Percentiles rank a stretch among this genome's conserved stretches.
Conservation (phyloP, 2,329 filamentous ascomycete species). For the Ceratocystis variospora region DNA sequence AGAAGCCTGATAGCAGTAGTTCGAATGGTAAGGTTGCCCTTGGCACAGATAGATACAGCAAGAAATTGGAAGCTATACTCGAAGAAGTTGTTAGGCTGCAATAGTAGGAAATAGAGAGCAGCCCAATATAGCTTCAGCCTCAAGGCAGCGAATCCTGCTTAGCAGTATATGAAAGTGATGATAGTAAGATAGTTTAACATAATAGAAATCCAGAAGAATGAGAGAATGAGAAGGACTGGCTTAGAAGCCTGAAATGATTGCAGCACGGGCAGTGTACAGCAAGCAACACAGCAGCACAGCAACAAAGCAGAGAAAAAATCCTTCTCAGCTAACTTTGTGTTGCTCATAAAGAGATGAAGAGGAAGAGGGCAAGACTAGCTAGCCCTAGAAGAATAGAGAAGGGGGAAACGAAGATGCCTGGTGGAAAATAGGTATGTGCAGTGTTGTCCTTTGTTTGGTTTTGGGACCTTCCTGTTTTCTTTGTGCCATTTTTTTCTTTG, state of each 20-base stretch:
- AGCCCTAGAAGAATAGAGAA: not conserved
- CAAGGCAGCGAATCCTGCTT: not conserved
- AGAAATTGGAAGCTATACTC: not conserved
- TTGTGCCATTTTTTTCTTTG: not conserved
- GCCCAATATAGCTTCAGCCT: not conserved
- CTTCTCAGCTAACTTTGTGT: not conserved
- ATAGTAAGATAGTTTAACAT: conserved; percentile 1
- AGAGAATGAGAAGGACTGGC: not conserved
- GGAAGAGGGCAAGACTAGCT: not conserved
- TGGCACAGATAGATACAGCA: not conserved
- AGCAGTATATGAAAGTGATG: not conserved
- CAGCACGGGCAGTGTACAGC: not conserved
- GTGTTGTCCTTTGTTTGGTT: not conserved
- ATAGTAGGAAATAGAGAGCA: not conserved
- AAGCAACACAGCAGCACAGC: too few relatives aligned
- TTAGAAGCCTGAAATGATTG: not conserved
- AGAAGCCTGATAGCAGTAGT: too few relatives aligned
- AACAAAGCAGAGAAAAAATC: not conserved
- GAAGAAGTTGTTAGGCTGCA: not conserved
- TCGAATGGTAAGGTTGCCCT: not conserved
- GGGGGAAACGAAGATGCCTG: not conserved
- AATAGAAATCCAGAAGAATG: conserved; percentile 4
- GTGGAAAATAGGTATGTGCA: not conserved
- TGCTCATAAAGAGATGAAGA: not conserved
- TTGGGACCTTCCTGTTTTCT: not conserved